Base-by-base conservation (phyloP, 345 rosid species). In the Xanthoceras sorbifolium region DNA sequence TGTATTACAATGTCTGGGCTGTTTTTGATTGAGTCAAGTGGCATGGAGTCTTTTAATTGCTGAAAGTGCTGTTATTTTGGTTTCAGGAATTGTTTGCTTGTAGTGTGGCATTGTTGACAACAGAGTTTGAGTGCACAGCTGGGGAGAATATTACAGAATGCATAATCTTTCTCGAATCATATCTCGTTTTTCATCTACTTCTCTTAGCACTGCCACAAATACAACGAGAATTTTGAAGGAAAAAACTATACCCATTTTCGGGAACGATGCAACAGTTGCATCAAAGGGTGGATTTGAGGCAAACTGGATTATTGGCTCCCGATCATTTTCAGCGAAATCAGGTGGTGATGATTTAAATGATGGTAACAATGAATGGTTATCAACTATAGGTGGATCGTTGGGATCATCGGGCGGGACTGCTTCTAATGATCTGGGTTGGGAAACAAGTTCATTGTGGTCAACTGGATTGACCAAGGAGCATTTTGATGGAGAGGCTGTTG, bases 391-490 rank as follows among this genome's bases (percentile, higher is more conserved):
- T 67, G 85, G 85, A n/a, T n/a, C n/a, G n/a, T n/a, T n/a, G 7
- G 46, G 46, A 61, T 82, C 90, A 4, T 81, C 76, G 69, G 82
- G 76, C 62, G 86, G 67, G 64, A 57, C 69, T 28, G 81, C 80
- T 52, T 80, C 88, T 10, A 85, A 82, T 64, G 89, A 85, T 70
- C 80, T 81, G 23, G 93, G 87, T 40, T 96, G 98, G 99, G 97
- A 84, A 36, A 77, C 84, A 4, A 88, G 81, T 74, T 91, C 98
- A 5, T 92, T 92, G 60, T 93, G 98, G 99, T 92, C 99, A 2
- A 91, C 89, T 38, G 97, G 99, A 77, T 67, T 93, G 81, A 92
- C 97, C 9, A 91, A 93, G 82, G 99, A 92, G 69, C 97, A 96
- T 85, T 96, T 91, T 75, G 93, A 96, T 59, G 98, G 99, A 40